Percentiles rank a stretch among this genome's conserved stretches.
phyloP scores from a whole-genome alignment of 2,329 filamentous ascomycete species.

The Apiospora arundinis region DNA sequence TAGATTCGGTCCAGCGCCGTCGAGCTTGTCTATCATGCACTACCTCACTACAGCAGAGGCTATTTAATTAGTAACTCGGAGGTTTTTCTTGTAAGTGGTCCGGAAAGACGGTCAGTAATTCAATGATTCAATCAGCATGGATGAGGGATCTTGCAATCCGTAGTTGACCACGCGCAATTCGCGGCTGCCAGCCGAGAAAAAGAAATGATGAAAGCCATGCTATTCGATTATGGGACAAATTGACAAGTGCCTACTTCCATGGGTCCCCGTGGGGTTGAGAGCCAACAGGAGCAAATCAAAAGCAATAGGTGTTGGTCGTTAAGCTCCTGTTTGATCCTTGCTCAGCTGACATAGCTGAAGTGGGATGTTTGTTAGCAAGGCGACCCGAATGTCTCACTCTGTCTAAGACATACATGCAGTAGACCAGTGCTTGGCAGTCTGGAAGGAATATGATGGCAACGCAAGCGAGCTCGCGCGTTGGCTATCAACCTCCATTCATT shows the following conservation, averaged over 20 bases:
- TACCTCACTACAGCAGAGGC: background rate
- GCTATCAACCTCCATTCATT: conserved; percentile 10
- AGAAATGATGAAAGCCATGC: background rate
- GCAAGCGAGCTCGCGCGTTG: conserved; percentile 18
- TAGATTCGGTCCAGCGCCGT: background rate
- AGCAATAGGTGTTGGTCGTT: background rate
- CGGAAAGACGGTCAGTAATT: background rate
- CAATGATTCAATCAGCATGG: background rate
- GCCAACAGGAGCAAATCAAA: conserved; percentile 1
- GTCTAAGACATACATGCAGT: conserved; percentile 28
- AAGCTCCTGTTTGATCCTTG: conserved; percentile 20
- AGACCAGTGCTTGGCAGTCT: conserved; percentile 19
- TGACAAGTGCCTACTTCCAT: background rate
- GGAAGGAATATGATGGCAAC: conserved; percentile 15
- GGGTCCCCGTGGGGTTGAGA: conserved; percentile 7
- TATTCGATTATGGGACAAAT: background rate
- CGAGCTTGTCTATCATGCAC: background rate
- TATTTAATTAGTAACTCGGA: background rate
- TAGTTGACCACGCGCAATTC: background rate
- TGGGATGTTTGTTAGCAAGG: conserved; percentile 20
- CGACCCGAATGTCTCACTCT: conserved; percentile 21
- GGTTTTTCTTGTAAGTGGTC: background rate
- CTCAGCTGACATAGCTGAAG: conserved; percentile 26
- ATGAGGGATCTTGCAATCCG: background rate
- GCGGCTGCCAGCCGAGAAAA: conserved; percentile 7